A percentile compares a stretch with the other conserved stretches of the same genome.
Conservation (phyloP, 2,329 filamentous ascomycete genomes). For the Beauveria sp. region DNA sequence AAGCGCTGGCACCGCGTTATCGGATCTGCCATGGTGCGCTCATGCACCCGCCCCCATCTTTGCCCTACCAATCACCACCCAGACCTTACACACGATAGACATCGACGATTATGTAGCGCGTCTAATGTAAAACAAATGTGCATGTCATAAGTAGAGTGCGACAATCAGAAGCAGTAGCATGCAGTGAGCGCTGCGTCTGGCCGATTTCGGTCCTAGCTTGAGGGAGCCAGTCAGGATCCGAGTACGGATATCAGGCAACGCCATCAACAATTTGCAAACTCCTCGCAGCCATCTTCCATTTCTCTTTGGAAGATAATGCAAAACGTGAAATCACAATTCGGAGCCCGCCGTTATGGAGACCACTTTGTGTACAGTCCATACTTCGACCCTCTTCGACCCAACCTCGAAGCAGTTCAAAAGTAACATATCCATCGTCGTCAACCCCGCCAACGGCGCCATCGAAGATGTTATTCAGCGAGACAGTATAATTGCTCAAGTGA, state of each 20-base stretch:
- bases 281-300: not conserved
- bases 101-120: not conserved
- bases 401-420: slow-evolving; percentile 31
- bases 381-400: slow-evolving; percentile 39
- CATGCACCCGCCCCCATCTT: not conserved
- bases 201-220: not conserved
- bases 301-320: not conserved
- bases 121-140: not conserved
- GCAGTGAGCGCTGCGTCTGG: not conserved
- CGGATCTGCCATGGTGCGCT: not conserved
- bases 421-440: slow-evolving; percentile 35
- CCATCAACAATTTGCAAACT: not conserved
- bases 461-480: slow-evolving; percentile 23
- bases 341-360: not conserved
- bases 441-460: slow-evolving; percentile 33
- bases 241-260: not conserved
- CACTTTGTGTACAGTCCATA: slow-evolving; percentile 30
- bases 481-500: slow-evolving; percentile 17
- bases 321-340: not conserved
- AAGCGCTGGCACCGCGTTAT: not conserved
- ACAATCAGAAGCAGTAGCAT: not conserved
- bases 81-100: too few species aligned
- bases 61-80: not conserved
- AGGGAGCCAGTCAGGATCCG: not conserved
- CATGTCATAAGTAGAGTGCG: not conserved